Evolutionary conservation across 108 stramenopile genomes (phyloP), one percentile per base, ranked within the genome.

Genomic region (Pseudonitzschia multistriata): DNA sequence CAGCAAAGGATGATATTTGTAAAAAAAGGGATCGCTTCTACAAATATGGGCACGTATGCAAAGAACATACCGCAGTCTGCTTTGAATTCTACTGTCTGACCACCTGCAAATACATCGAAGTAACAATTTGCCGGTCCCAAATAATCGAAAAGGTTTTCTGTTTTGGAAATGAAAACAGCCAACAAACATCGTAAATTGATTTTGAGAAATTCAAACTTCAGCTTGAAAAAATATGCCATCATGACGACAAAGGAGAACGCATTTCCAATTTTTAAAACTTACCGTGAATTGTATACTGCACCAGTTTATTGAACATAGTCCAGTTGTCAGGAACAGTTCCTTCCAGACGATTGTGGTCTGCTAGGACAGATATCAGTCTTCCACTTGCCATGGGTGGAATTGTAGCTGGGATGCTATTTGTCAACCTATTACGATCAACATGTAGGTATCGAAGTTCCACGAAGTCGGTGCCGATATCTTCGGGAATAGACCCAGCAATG

Each of bases 351-450:
- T 64, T 64, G 17, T 64, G 5, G 34, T 64, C 25, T 40, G 63
- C 63, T 14, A 64, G 25, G 6, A 64, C 42, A 30, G 63, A 64
- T 0, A 45, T 11, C 2, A 64, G 5, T 29, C 63, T 34, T 29
- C 63, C 63, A 45, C 47, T 64, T 6, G 63, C 63, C 63, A 64
- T 64, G 0, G 40, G 40, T 40, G 63, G 63, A 7, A 64, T 64
- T 17, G 63, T 64, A 40, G 42, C 42, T 11, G 82, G 80, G n/a
- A 86, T 60, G 15, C 49, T 66, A 10, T 80, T 78, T n/a, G 56
- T 29, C 17, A 86, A 79, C 42, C 68, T 36, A 69, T 86, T 86
- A 66, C 76, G 63, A 40, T 82, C 74, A 17, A 83, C 49, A 64
- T 81, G 70, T 53, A 86, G 55, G 27, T 77, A 74, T 10, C 78